Base-by-base conservation (phyloP, 1,139 yeast genomes). In the Hemisphaericaspora xylofermentans region DNA sequence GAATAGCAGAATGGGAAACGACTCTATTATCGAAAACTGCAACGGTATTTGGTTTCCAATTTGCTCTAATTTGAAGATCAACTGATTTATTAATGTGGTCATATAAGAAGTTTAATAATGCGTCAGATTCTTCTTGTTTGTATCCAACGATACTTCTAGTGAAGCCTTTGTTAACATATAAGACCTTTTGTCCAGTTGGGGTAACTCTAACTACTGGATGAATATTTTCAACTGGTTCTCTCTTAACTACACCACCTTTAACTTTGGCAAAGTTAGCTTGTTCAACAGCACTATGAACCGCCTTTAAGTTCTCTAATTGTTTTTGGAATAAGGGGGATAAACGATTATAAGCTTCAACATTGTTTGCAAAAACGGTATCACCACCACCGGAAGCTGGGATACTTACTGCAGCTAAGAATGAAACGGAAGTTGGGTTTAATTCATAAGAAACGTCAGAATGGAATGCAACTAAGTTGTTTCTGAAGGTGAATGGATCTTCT, bases 361-460 rank as follows among this genome's bases (percentile, higher is more conserved):
- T 71, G 48, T 80, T 83, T 7, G 79, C 70, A 64, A 84, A 84
- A 40, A 80, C 61, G n/a, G 93, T 84, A 58, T 84, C 91, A 43
- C 89, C 89, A 43, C 89, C 89, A 42, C 91, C 91, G 13, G 76
- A 58, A 38, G 73, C 75, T 29, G 89, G 84, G 30, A 81, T 84
- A 50, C 73, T 82, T 38, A 78, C 61, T 43, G 81, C 74, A 39
- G 80, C 71, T 51, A 84, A 78, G 37, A 81, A 70, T 1, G 91
- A 84, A 46, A 77, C 66, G 2, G 82, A 77, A 4, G 91, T 86
- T 8, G 91, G 86, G 57, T 82, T 88, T 45, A 70, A 65, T 56
- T 84, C 91, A 58, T 82, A 84, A 17, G 86, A 72, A 28, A 80
- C 82, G 57, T 84, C 91, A 1, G 85, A 72, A 59, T 84, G 91